Evolutionary conservation across 106 monocot genomes (phyloP).

Genomic region (Triglochin maritima): DNA sequence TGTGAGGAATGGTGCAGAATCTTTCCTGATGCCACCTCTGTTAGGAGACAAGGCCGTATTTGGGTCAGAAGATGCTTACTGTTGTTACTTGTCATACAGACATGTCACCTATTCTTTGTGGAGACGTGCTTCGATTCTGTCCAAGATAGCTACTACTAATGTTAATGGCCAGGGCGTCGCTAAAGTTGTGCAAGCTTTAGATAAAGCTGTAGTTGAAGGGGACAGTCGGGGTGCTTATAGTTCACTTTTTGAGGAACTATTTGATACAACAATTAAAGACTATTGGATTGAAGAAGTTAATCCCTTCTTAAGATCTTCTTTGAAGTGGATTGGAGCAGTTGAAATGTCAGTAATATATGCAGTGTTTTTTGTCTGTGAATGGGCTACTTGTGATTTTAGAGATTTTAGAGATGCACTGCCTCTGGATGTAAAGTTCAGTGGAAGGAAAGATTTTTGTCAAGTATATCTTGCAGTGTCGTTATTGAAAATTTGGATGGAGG

Average conservation of each 20-base stretch:
- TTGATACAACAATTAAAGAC: constrained; percentile 54
- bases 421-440: constrained; percentile 46
- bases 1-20: constrained; percentile 11
- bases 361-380: constrained; percentile 85
- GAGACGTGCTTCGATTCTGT: constrained; percentile 61
- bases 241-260: constrained; percentile 73
- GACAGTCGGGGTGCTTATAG: constrained; percentile 57
- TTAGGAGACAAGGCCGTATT: constrained; percentile 10
- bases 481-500: constrained; percentile 71
- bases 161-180: constrained; percentile 66
- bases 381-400: constrained; percentile 96
- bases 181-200: constrained; percentile 70
- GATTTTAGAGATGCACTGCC: constrained; percentile 42
- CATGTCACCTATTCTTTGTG: constrained; percentile 54
- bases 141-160: constrained; percentile 56
- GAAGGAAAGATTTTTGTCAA: constrained; percentile 71
- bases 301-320: constrained; percentile 62
- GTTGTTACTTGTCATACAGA: constrained; percentile 59
- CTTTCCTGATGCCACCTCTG: constrained; percentile 14
- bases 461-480: constrained; percentile 68
- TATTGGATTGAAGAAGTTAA: constrained; percentile 86
- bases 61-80: constrained; percentile 36
- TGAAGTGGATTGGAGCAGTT: constrained; percentile 79
- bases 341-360: constrained; percentile 57
- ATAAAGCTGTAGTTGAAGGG: constrained; percentile 62